phyloP scores from a whole-genome alignment of 2,329 filamentous ascomycete genomes.

The Plectosphaerella sp. region DNA sequence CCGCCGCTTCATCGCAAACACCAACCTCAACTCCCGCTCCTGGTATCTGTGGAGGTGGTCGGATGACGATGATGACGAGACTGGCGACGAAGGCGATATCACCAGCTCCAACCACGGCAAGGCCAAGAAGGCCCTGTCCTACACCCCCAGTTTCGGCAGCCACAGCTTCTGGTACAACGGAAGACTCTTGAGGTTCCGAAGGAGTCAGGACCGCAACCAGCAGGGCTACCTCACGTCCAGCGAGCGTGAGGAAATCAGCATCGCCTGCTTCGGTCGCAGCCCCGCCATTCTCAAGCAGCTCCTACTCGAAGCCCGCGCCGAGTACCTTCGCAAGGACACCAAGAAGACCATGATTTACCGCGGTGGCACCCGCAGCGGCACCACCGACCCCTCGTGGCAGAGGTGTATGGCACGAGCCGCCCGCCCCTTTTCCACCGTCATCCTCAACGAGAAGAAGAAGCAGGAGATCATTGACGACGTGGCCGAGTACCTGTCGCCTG shows the following conservation, averaged over 20 bases:
- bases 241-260: constrained; percentile 53
- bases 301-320: constrained; percentile 50
- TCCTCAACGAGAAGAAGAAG: constrained; percentile 58
- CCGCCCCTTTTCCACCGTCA: constrained; percentile 61
- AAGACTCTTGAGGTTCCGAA: constrained; percentile 52
- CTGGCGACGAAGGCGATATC: constrained; percentile 29
- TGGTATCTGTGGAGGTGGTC: constrained; percentile 42
- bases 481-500: constrained; percentile 57
- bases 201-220: constrained; percentile 42
- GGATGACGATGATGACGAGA: constrained; percentile 41
- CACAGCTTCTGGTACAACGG: constrained; percentile 67
- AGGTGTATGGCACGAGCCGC: constrained; percentile 57
- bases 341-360: constrained; percentile 63
- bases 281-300: constrained; percentile 58
- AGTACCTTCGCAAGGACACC: constrained; percentile 54
- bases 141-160: constrained; percentile 63
- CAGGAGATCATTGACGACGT: constrained; percentile 55
- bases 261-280: constrained; percentile 59
- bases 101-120: constrained; percentile 9
- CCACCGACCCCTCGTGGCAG: constrained; percentile 49
- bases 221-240: constrained; percentile 33
- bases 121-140: constrained; percentile 46
- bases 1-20: constrained; percentile 61
- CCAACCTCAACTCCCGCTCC: constrained; percentile 49
- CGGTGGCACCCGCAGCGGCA: constrained; percentile 38